Base-by-base conservation (phyloP, 1,284 basidiomycete species). In the Rhodotorula sp. region DNA sequence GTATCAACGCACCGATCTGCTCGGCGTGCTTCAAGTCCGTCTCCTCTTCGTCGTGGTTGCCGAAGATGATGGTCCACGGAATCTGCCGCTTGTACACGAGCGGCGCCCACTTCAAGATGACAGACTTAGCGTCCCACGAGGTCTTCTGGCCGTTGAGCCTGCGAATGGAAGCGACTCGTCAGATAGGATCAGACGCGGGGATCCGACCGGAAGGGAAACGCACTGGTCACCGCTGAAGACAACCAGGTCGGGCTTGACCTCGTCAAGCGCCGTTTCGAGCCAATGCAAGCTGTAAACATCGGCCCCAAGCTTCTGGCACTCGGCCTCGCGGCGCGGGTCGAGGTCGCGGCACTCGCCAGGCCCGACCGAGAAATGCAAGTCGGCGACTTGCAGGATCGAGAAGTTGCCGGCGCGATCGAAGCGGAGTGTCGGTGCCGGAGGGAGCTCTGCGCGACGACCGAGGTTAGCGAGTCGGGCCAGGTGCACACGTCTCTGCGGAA, bases 341-440 rank as follows among this genome's bases (percentile, higher is more conserved):
- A 75, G 52, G 61, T 79, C 77, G 48, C 75, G 69, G 55, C 78
- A 79, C 44, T 73, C 69, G 50, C 78, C 78, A 14, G 74, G 74
- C 17, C 70, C 72, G 52, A 77, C 75, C 17, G 70, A 74, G 72
- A 84, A 96, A 81, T 97, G 93, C 44, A 96, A 84, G 81, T 97
- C 93, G 4, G 93, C 93, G 45, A 95, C 83, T 81, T 97, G 93
- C 74, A 97, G 85, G 74, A 96, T 89, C 81, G 89, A 93, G 86
- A 93, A 93, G 46, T 86, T 89, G 10, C 93, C 93, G 41, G 90
- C 86, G 25, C 81, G 84, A n/a, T 88, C 88, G 82, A 97, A 95
- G 77, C 90, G 90, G 1, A 92, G 86, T 0, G 89, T 88, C 7
- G 87, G 87, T 0, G 84, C 84, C 1, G 89, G 67, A 83, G 85